Evolutionary conservation across 345 rosid species (phyloP).

Genomic region (Cardamine resedifolia): DNA sequence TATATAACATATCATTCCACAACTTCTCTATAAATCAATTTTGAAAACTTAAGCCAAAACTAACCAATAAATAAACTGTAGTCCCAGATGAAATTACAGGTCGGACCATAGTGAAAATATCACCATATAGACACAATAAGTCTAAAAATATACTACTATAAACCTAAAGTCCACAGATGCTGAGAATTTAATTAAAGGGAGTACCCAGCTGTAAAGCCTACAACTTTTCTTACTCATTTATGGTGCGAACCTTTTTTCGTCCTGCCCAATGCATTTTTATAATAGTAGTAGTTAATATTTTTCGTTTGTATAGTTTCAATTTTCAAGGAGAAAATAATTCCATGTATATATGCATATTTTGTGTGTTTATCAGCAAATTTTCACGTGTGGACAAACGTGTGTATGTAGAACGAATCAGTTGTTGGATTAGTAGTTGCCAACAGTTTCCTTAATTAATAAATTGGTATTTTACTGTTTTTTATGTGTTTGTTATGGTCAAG

Average conservation of each 20-base stretch:
- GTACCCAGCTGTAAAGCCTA: constrained; percentile 41
- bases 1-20: constrained; percentile 1
- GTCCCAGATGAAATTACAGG: constrained; percentile 34
- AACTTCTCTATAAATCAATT: background rate
- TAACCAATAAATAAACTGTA: constrained; percentile 13
- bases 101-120: constrained; percentile 21
- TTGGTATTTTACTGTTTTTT: background rate
- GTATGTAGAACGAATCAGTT: constrained; percentile 34
- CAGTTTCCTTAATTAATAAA: constrained; percentile 26
- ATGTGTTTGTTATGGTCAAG: constrained; percentile 24
- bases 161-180: constrained; percentile 36
- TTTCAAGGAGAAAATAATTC: constrained; percentile 36
- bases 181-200: constrained; percentile 35
- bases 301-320: constrained; percentile 18
- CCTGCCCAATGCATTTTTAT: constrained; percentile 38
- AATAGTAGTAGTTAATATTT: constrained; percentile 3
- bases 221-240: constrained; percentile 39
- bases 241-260: constrained; percentile 40
- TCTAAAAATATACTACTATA: constrained; percentile 17
- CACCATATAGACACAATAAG: too few relatives aligned
- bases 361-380: background rate
- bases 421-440: constrained; percentile 38
- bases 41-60: constrained; percentile 11
- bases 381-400: constrained; percentile 26
- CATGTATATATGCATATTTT: constrained; percentile 8